Evolutionary conservation across 176 grass and related monocot species (phyloP).

Genomic region (Rhynchospora tenuis): DNA sequence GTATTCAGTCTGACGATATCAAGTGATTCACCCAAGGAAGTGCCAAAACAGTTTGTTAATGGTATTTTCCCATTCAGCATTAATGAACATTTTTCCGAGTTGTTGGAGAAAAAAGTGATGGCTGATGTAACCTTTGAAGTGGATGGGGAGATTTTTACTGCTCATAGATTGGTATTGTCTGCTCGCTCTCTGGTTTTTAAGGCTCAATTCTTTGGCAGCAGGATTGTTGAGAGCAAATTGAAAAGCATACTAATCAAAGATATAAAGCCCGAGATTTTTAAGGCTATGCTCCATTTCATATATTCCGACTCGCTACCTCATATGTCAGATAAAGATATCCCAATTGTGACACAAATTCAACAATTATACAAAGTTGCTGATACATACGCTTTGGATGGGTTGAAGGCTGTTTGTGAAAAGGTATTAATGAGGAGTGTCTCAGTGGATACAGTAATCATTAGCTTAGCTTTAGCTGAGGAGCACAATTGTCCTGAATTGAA

Average conservation of each 20-base stretch:
- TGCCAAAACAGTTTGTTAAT: neutral
- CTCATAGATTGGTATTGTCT: neutral
- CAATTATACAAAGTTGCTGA: constrained; percentile 21
- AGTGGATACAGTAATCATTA: neutral
- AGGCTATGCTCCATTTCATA: constrained; percentile 12
- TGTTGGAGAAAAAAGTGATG: constrained; percentile 15
- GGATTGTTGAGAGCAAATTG: neutral
- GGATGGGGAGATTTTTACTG: neutral
- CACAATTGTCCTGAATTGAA: constrained; percentile 2
- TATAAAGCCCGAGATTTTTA: neutral
- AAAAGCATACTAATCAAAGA: neutral
- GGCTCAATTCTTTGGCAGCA: neutral
- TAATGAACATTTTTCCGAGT: neutral
- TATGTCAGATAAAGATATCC: neutral
- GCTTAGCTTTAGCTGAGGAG: neutral
- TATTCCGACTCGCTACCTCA: neutral
- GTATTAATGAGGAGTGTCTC: neutral
- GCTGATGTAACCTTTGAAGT: constrained; percentile 22
- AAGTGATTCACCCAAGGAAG: neutral
- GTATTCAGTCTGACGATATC: neutral
- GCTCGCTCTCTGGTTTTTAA: neutral
- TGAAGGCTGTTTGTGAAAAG: constrained; percentile 29
- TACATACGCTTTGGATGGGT: constrained; percentile 27
- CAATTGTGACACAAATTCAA: neutral
- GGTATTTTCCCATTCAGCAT: neutral